A percentile compares a stretch with the other conserved stretches of the same genome.
phyloP scores from a whole-genome alignment of 441 rosid species.

The Adansonia gregorii region DNA sequence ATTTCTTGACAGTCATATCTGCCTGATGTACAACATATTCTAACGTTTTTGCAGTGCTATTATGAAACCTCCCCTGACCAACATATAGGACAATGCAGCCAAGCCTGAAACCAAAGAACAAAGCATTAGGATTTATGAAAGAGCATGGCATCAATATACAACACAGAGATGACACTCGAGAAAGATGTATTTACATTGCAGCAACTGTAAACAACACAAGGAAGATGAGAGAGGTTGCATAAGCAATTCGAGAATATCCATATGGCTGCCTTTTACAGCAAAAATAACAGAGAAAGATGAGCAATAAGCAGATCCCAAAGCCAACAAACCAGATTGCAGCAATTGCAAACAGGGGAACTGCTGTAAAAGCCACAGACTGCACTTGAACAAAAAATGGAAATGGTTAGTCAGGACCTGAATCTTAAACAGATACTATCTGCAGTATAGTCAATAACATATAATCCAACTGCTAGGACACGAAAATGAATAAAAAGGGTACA shows the following conservation, averaged over 20 bases:
- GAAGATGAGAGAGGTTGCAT: constrained; percentile 66
- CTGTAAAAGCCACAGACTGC: constrained; percentile 89
- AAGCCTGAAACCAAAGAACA: constrained; percentile 46
- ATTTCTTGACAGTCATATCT: constrained; percentile 56
- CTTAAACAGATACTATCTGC: not conserved
- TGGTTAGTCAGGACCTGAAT: constrained; percentile 4
- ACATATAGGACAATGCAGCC: constrained; percentile 81
- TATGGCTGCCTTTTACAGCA: constrained; percentile 53
- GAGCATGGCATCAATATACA: constrained; percentile 1
- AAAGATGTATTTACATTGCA: constrained; percentile 50
- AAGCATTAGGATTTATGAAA: constrained; percentile 21
- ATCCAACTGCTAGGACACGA: constrained; percentile 3
- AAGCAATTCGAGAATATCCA: constrained; percentile 74
- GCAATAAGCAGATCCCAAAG: constrained; percentile 65
- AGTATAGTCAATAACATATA: not conserved
- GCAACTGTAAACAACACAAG: constrained; percentile 68
- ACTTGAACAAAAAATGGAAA: constrained; percentile 32
- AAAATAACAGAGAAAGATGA: constrained; percentile 51
- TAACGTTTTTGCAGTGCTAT: constrained; percentile 65
- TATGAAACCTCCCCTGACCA: constrained; percentile 73
- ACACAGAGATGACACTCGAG: not conserved
- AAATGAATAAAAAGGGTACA: not conserved
- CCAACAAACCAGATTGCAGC: constrained; percentile 73
- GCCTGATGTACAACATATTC: constrained; percentile 77
- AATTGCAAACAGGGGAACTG: constrained; percentile 65